Base-by-base conservation (phyloP, 2,329 filamentous ascomycete genomes). In the Delphinella strobiligena region DNA sequence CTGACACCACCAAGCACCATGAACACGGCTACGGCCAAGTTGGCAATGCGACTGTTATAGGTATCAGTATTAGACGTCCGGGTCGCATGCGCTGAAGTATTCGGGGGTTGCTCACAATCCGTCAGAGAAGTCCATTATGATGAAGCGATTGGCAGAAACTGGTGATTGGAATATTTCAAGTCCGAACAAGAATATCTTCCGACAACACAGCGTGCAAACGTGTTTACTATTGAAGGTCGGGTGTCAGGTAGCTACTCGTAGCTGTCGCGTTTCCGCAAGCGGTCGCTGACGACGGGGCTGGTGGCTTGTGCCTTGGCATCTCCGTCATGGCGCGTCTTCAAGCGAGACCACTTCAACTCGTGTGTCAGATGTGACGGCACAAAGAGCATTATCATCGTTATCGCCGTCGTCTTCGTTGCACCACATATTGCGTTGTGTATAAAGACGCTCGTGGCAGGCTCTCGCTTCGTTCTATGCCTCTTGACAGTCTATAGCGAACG, bases 1-100 rank as follows among this genome's bases (percentile, higher is more conserved):
- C 70, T 71, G 55, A 87, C 71, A 53, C 87, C 89, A 49, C 88
- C 89, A 35, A 94, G 70, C 35, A 93, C 69, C 78, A 94, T 93
- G 50, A 94, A 74, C 51, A 80, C 80, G 54, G 80, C 91, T 48
- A 93, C 79, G 54, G 70, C 84, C 62, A 98, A 71, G 73, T 98
- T 98, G 61, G 93, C 84, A 58, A 96, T 78, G 58, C 91, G 91
- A 69, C 91, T 96, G 60, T 44, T 51, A 43, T 27, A 27, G 22
- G 22, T 12, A 27, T 27, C 22, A 27, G 22, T 27, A 27, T 27
- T 27, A 7, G 22, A 12, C 22, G 12, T 7, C 7, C 45, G 51
- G 40, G 18, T 40, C 42, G 33, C 42, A 34, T 31, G 40, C 19
- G 31, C 44, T 10, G 5, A 16, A 35, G 33, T 18, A 14, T 8